These are phyloP conservation scores for Salix brachista DNA, from an alignment of 345 rosid genomes.

Conservation along the genomic window DNA sequence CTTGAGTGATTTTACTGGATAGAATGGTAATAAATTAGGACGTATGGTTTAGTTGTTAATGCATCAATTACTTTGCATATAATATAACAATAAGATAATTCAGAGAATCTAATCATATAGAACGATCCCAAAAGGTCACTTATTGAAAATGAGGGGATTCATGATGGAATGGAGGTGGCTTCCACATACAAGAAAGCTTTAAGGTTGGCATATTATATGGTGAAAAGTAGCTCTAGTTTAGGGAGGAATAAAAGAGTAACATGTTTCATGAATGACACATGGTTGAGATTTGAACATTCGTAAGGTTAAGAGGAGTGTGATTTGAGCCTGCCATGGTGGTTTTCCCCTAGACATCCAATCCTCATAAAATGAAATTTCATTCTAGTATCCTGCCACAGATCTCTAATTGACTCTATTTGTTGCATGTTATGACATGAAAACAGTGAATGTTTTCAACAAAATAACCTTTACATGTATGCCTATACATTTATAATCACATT, in stretches of 20 bases:
- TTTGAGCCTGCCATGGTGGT: background rate
- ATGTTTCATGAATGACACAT: background rate
- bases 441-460: background rate
- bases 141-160: background rate
- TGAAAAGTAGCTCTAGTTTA: background rate
- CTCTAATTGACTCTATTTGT: background rate
- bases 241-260: background rate
- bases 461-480: background rate
- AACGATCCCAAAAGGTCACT: background rate
- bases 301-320: background rate
- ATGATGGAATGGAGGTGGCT: background rate
- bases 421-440: background rate
- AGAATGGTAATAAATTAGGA: background rate
- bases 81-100: background rate
- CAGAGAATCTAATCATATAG: background rate
- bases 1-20: background rate
- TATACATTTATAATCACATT: too few relatives aligned
- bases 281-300: background rate
- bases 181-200: background rate
- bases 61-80: background rate
- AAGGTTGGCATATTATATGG: background rate
- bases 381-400: background rate
- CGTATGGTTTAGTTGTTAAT: background rate
- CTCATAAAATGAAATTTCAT: background rate
- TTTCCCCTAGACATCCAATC: background rate